Evolutionary conservation across 2,329 filamentous ascomycete species (phyloP).

Genomic region (Penicillium hordei): DNA sequence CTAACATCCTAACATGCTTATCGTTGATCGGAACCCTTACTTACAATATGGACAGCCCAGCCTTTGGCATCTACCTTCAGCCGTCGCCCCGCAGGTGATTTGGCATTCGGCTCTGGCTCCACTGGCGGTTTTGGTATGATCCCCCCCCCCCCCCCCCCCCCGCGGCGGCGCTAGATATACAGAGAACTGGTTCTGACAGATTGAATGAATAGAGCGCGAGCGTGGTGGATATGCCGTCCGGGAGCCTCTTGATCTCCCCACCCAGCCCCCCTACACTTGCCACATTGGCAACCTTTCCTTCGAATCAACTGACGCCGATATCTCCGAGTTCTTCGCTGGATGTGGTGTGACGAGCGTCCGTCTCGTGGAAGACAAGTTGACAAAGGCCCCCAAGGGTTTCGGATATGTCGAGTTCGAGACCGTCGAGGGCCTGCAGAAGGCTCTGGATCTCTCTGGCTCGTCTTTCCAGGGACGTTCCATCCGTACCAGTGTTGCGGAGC

Average conservation of each 20-base stretch:
- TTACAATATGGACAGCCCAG: slow-evolving; percentile 35
- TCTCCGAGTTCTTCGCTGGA: slow-evolving; percentile 79
- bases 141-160: not conserved
- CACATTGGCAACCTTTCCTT: slow-evolving; percentile 97
- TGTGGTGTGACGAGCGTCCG: slow-evolving; percentile 88
- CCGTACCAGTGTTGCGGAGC: slow-evolving; percentile 92
- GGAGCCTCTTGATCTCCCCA: slow-evolving; percentile 81
- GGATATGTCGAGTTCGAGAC: slow-evolving; percentile 93
- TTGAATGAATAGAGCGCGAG: slow-evolving; percentile 33
- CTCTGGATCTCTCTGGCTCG: slow-evolving; percentile 76
- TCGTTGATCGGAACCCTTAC: slow-evolving; percentile 6
- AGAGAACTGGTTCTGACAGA: slow-evolving; percentile 15
- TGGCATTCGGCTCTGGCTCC: slow-evolving; percentile 36
- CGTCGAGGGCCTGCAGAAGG: slow-evolving; percentile 86
- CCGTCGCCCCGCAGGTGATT: slow-evolving; percentile 49
- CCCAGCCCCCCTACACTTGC: slow-evolving; percentile 90
- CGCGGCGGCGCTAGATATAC: not conserved
- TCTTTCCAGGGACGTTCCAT: slow-evolving; percentile 87
- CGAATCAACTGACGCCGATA: slow-evolving; percentile 79
- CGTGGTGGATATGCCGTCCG: slow-evolving; percentile 44
- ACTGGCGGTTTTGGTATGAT: slow-evolving; percentile 31
- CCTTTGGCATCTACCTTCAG: slow-evolving; percentile 50
- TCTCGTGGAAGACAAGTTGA: slow-evolving; percentile 94
- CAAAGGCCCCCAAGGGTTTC: slow-evolving; percentile 93
- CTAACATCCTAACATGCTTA: slow-evolving; percentile 1